phyloP scores from a whole-genome alignment of 768 basidiomycete species.

The Mycena rosella region DNA sequence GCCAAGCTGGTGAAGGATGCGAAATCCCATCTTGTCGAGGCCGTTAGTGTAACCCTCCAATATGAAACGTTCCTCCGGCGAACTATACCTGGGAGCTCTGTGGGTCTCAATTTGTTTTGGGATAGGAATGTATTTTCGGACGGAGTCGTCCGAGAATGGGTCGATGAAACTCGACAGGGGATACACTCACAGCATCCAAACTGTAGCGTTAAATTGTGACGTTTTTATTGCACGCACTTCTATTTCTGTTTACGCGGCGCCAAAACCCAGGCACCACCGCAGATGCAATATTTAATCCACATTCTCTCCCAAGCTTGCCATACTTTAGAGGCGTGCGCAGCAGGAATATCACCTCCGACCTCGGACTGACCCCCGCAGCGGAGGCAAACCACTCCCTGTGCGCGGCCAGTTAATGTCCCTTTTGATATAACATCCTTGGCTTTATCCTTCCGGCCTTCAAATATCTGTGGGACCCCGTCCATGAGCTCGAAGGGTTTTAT shows the following conservation, averaged over 20 bases:
- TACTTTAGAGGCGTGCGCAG: constrained; percentile 50
- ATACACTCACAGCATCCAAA: constrained; percentile 40
- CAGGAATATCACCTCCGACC: constrained; percentile 48
- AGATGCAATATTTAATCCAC: constrained; percentile 74
- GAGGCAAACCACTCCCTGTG: constrained; percentile 61
- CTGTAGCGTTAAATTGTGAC: constrained; percentile 4
- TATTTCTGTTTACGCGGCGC: constrained; percentile 7
- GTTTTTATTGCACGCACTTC: background rate
- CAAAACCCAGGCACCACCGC: constrained; percentile 74
- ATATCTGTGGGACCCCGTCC: constrained; percentile 65
- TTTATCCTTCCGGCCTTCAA: constrained; percentile 54
- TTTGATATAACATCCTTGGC: constrained; percentile 78
- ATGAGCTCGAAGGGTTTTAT: constrained; percentile 80
- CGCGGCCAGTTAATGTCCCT: constrained; percentile 57
- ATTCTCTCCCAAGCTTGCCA: constrained; percentile 76
- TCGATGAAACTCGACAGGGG: constrained; percentile 57
- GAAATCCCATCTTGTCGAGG: too few species aligned
- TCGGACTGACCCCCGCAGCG: constrained; percentile 75
- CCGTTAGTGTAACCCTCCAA: background rate
- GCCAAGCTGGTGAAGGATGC: too few species aligned
- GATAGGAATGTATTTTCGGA: constrained; percentile 61
- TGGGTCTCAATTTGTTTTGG: constrained; percentile 51
- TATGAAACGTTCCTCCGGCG: constrained; percentile 46
- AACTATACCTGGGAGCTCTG: constrained; percentile 64
- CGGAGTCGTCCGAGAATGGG: constrained; percentile 58